These are phyloP conservation scores for Flaveria trinervia DNA, from an alignment of 129 eudicot species.

Conservation along the genomic window DNA sequence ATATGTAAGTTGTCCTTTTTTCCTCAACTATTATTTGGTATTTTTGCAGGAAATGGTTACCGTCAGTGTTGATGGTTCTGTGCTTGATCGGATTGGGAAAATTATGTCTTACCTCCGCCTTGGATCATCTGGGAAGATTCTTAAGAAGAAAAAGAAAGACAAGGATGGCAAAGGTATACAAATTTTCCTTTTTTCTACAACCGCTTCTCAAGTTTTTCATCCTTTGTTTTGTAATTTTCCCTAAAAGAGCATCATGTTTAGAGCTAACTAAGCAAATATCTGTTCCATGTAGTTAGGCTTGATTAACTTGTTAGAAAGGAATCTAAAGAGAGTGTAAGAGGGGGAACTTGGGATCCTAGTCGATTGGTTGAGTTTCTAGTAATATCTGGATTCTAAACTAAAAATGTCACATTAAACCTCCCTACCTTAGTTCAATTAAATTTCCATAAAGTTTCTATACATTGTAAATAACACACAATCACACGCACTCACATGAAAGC, in stretches of 20 bases:
- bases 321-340: background rate
- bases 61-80: slow-evolving; percentile 94
- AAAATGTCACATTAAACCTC: too few relatives aligned
- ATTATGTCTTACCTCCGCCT: slow-evolving; percentile 97
- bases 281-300: background rate
- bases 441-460: too few relatives aligned
- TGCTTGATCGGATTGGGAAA: slow-evolving; percentile 90
- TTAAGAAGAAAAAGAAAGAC: slow-evolving; percentile 95
- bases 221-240: slow-evolving; percentile 12
- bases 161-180: slow-evolving; percentile 73
- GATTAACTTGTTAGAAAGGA: background rate
- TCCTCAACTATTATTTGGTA: slow-evolving; percentile 13
- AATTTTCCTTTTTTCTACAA: background rate
- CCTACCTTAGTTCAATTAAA: too few relatives aligned
- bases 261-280: background rate
- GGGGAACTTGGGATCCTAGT: background rate
- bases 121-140: slow-evolving; percentile 97
- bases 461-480: too few relatives aligned
- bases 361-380: too few relatives aligned
- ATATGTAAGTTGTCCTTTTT: slow-evolving; percentile 12
- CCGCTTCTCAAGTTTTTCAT: slow-evolving; percentile 1
- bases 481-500: too few relatives aligned
- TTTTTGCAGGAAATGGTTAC: slow-evolving; percentile 88
- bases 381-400: too few relatives aligned
- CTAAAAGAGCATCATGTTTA: background rate